phyloP scores from a whole-genome alignment of 495 filamentous ascomycete species.

The Hypoxylon fragiforme region DNA sequence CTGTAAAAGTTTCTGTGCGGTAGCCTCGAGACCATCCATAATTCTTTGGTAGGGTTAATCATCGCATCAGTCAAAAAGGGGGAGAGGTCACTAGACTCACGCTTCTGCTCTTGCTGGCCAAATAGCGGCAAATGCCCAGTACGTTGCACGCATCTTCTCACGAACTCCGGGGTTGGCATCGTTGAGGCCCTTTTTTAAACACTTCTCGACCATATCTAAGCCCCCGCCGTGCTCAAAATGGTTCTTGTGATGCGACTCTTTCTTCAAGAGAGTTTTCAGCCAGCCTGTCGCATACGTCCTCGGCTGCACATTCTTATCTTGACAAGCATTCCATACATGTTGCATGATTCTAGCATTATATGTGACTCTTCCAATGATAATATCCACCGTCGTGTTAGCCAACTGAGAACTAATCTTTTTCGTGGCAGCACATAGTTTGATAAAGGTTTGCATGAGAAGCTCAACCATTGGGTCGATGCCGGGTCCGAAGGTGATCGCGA shows the following conservation, averaged over 20 bases:
- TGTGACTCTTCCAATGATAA: conserved; percentile 73
- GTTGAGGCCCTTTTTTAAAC: conserved; percentile 78
- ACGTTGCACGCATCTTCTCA: conserved; percentile 79
- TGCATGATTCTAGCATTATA: conserved; percentile 80
- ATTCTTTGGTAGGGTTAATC: conserved; percentile 55
- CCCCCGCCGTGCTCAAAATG: conserved; percentile 83
- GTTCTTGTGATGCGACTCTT: conserved; percentile 76
- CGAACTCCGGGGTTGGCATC: conserved; percentile 88
- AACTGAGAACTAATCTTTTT: conserved; percentile 88
- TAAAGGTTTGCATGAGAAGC: conserved; percentile 81
- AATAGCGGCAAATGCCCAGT: conserved; percentile 75
- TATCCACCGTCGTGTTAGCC: conserved; percentile 74
- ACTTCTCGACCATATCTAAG: conserved; percentile 81
- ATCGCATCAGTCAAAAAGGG: background rate
- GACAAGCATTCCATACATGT: conserved; percentile 74
- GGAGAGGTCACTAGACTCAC: conserved; percentile 55
- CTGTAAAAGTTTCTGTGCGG: conserved; percentile 72
- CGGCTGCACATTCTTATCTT: conserved; percentile 90
- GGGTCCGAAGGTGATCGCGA: conserved; percentile 74
- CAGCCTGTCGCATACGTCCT: conserved; percentile 78
- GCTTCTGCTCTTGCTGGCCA: conserved; percentile 79
- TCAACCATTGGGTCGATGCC: conserved; percentile 88
- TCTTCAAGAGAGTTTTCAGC: conserved; percentile 78
- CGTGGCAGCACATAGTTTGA: conserved; percentile 82
- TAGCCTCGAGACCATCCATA: conserved; percentile 71